Conservation (phyloP, 352 stramenopile species). For the Thraustochytrium sp. region DNA sequence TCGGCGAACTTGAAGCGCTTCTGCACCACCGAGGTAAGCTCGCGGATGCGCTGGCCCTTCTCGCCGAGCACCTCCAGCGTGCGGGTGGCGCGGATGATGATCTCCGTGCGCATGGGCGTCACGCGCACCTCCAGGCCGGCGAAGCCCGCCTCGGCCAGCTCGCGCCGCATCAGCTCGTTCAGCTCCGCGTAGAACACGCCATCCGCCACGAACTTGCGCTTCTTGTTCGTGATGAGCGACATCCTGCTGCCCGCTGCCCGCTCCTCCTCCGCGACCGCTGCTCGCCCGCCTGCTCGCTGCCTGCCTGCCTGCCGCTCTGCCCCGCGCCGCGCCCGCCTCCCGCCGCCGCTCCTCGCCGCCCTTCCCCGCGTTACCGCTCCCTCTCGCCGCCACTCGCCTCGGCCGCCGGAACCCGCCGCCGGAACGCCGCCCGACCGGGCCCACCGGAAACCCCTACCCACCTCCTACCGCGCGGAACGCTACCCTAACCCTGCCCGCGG, state of each 20-base stretch:
- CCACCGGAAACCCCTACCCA: neutral
- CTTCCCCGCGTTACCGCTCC: neutral
- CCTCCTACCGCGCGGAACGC: neutral
- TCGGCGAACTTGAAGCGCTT: conserved; percentile 92
- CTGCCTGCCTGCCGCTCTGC: too few species aligned
- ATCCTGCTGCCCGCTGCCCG: neutral
- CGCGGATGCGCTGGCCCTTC: conserved; percentile 98
- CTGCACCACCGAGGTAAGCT: conserved; percentile 97
- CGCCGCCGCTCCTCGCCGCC: neutral
- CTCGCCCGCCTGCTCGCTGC: neutral
- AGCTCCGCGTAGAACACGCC: conserved; percentile 99
- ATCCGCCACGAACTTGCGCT: conserved; percentile 99
- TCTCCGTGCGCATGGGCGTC: conserved; percentile 97
- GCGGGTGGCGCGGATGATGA: conserved; percentile 98
- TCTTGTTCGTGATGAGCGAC: conserved; percentile 85
- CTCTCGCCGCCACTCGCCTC: neutral
- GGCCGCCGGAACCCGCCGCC: too few species aligned
- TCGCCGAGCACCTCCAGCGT: conserved; percentile 98
- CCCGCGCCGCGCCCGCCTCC: too few species aligned
- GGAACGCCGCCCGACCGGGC: neutral
- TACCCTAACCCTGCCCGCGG: conserved; percentile 5
- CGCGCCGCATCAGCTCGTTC: conserved; percentile 95
- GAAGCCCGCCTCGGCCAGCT: conserved; percentile 97
- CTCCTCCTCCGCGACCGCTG: neutral
- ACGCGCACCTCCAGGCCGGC: conserved; percentile 96